phyloP scores from a whole-genome alignment of 495 filamentous ascomycete species.

The Parachaetomium inaequale region DNA sequence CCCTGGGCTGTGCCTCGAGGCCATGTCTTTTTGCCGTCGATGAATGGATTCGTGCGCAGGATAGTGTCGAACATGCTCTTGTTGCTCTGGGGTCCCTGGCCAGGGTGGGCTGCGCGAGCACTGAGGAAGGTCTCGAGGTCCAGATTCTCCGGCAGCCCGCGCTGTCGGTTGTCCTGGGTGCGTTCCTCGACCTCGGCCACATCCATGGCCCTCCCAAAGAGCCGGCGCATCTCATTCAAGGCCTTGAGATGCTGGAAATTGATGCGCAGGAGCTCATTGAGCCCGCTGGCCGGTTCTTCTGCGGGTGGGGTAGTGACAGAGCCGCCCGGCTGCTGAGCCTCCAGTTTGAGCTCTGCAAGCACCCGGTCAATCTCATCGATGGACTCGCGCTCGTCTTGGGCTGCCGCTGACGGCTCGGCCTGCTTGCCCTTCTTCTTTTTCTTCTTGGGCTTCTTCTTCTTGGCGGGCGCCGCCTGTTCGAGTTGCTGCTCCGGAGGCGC shows the following conservation, averaged over 20 bases:
- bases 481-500: conserved; percentile 52
- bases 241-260: conserved; percentile 80
- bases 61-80: conserved; percentile 57
- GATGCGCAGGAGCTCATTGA: conserved; percentile 63
- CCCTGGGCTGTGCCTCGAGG: conserved; percentile 76
- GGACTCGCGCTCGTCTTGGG: conserved; percentile 31
- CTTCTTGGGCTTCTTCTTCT: conserved; percentile 58
- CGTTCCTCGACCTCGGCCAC: conserved; percentile 54
- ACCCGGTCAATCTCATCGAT: conserved; percentile 83
- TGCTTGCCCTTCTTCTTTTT: conserved; percentile 55
- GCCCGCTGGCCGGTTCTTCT: conserved; percentile 20
- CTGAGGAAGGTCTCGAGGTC: conserved; percentile 70
- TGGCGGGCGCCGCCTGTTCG: conserved; percentile 23
- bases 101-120: conserved; percentile 46
- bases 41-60: conserved; percentile 72
- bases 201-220: conserved; percentile 82
- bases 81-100: conserved; percentile 42
- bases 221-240: conserved; percentile 84
- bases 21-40: conserved; percentile 91
- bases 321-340: conserved; percentile 13
- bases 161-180: conserved; percentile 42
- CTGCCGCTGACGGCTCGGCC: conserved; percentile 18
- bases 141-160: conserved; percentile 53
- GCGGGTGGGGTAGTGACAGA: conserved; percentile 8
- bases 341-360: conserved; percentile 59